phyloP scores from a whole-genome alignment of 352 stramenopile genomes.

The Phytopythium boreale region DNA sequence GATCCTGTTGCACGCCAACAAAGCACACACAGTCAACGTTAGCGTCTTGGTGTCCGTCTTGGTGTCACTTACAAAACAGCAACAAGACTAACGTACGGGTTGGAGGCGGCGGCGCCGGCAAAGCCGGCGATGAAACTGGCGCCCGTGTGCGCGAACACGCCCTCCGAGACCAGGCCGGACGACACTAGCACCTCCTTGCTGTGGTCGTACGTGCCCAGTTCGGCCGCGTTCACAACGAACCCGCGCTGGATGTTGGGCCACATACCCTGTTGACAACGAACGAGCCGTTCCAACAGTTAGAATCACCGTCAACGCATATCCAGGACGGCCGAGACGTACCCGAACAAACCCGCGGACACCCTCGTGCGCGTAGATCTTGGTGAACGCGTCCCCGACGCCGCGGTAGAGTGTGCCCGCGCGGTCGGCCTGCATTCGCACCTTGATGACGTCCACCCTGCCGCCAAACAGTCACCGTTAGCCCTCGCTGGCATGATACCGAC shows the following conservation, averaged over 20 bases:
- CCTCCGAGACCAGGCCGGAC: constrained; percentile 55
- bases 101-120: constrained; percentile 65
- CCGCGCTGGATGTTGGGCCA: constrained; percentile 81
- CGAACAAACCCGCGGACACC: constrained; percentile 67
- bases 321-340: constrained; percentile 10
- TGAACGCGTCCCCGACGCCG: constrained; percentile 62
- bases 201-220: constrained; percentile 87
- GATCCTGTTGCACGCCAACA: constrained; percentile 31
- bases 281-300: no score
- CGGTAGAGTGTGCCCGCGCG: constrained; percentile 67
- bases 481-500: neutral
- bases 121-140: constrained; percentile 78
- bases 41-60: no score
- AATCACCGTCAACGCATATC: no score
- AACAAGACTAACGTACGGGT: constrained; percentile 48
- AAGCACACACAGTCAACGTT: constrained; percentile 1
- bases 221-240: constrained; percentile 85
- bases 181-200: constrained; percentile 75
- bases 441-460: constrained; percentile 83
- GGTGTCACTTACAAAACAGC: no score
- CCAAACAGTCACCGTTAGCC: neutral
- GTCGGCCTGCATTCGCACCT: constrained; percentile 85
- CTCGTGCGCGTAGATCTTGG: constrained; percentile 72
- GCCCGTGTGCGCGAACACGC: constrained; percentile 66
- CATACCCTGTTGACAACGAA: constrained; percentile 44